Base-by-base conservation (phyloP, 208 protist species). In the Trypanosoma conorhini region DNA sequence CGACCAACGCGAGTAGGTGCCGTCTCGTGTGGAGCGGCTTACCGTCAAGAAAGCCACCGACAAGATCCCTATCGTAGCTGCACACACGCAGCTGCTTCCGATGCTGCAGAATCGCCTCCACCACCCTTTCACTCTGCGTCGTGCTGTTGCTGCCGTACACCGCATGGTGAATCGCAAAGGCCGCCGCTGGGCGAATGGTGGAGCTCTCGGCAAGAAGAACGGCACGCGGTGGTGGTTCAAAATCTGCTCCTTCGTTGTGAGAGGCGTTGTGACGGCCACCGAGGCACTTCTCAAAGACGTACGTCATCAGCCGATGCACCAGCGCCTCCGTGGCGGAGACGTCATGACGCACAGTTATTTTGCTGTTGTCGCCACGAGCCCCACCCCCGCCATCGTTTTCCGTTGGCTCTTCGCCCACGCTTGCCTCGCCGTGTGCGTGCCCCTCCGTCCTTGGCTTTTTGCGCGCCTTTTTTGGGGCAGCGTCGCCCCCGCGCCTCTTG, bases 221-320 rank as follows among this genome's bases (percentile, higher is more conserved):
- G 15, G 67, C 66, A 50, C 59, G 67, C 15, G 46, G 17, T 15
- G 38, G 38, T 26, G 57, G 12, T 22, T 38, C 28, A 26, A 46
- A 40, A 33, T 67, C 28, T 12, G 24, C 44, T 42, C 0, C 24
- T 46, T 35, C 59, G 56, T 26, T 51, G 13, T 62, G 44, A 17
- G 48, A 42, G 0, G 83, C 74, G 70, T 91, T 92, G 66, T 89
- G 85, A 38, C 79, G 70, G 12, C 89, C 89, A 24, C 86, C 86
- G 0, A 87, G 70, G 52, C 83, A 76, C 22, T 62, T 46, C 31
- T 56, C 55, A 76, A 95, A 75, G 12, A 95, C 81, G 67, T 92
- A 89, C 54, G 86, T 79, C 56, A 94, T 42, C 26, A 94, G 68
- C n/a, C 64, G 77, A 65, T 83, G 71, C 15, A 76, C 77, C 60